phyloP scores from a whole-genome alignment of 768 basidiomycete genomes.

The Boletus tylopilopsis region DNA sequence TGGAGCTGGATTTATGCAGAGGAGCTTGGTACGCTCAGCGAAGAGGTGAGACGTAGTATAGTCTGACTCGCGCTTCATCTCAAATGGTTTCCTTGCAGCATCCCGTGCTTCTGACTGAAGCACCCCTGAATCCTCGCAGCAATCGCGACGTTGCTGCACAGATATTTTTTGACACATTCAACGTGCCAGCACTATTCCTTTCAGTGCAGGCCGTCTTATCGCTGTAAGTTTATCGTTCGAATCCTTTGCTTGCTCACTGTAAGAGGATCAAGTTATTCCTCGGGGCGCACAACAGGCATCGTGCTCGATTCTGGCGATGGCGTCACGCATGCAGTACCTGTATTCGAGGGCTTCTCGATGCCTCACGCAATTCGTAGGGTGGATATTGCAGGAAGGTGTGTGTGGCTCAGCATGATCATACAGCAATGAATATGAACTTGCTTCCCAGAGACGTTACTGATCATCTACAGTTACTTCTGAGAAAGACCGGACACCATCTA shows the following conservation, averaged over 20 bases:
- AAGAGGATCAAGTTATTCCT: constrained; percentile 74
- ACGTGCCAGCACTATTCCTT: constrained; percentile 94
- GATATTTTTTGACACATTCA: constrained; percentile 99
- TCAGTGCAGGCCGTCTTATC: constrained; percentile 97
- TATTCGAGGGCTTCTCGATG: constrained; percentile 99
- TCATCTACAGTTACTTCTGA: constrained; percentile 87
- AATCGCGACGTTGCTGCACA: constrained; percentile 97
- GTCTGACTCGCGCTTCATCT: background rate
- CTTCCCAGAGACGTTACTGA: constrained; percentile 86
- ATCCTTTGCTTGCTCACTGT: constrained; percentile 2
- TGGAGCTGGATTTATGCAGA: constrained; percentile 98
- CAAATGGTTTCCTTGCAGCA: constrained; percentile 53
- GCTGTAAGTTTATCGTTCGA: constrained; percentile 56
- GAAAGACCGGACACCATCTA: constrained; percentile 92
- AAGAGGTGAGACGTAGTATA: constrained; percentile 64
- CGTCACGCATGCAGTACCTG: constrained; percentile 97
- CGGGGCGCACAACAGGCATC: constrained; percentile 97
- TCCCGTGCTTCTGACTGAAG: constrained; percentile 95
- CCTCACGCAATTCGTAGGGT: constrained; percentile 96
- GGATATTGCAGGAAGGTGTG: constrained; percentile 91
- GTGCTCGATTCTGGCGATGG: constrained; percentile 99
- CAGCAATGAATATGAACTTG: background rate
- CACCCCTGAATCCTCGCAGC: constrained; percentile 92
- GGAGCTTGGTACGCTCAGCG: constrained; percentile 90
- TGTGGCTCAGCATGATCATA: background rate